Evolutionary conservation across 805 yeast species (phyloP), one percentile per base, ranked within the genome.

Genomic region (Metschnikowia picachoensis): DNA sequence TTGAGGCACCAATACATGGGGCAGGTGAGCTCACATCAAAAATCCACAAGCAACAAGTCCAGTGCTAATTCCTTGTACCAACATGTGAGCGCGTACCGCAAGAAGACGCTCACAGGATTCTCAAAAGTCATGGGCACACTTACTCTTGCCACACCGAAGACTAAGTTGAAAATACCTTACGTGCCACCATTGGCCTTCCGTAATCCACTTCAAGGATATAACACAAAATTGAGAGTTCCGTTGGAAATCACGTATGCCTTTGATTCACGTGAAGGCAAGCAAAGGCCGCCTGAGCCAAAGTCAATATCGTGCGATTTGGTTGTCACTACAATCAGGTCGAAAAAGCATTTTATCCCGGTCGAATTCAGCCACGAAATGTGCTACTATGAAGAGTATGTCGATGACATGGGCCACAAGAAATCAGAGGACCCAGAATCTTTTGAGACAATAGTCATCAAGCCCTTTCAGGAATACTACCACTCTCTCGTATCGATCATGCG

Each of bases 361-460:
- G 74, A 70, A 35, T 54, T 72, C 49, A 65, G 62, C 47, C 73
- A 67, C 44, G 74, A 68, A 25, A 62, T 69, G 65, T 66, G 68
- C 45, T 67, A 68, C 50, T 51, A 56, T 13, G 72, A 68, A 37
- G 62, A 64, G 17, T 65, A 64, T 29, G 61, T 62, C 31, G 56
- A 50, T 29, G 61, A 65, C 16, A 64, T 63, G 37, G 56, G 57
- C 6, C 49, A 51, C 20, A 57, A 54, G 35, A 53, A 55, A 17
- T 30, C 41, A 4, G 51, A 46, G 4, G 55, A 56, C 27, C 41
- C 47, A 34, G 68, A 61, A 28, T 58, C 61, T 35, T 69, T 72
- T 39, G 68, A 66, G 43, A 50, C 60, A 10, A 63, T 67, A 2
- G 60, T 71, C n/a, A 58, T 67, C 8, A 57, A 58, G 39, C 67